phyloP scores from a whole-genome alignment of 163 green algal species.

The Volvox carteri region DNA sequence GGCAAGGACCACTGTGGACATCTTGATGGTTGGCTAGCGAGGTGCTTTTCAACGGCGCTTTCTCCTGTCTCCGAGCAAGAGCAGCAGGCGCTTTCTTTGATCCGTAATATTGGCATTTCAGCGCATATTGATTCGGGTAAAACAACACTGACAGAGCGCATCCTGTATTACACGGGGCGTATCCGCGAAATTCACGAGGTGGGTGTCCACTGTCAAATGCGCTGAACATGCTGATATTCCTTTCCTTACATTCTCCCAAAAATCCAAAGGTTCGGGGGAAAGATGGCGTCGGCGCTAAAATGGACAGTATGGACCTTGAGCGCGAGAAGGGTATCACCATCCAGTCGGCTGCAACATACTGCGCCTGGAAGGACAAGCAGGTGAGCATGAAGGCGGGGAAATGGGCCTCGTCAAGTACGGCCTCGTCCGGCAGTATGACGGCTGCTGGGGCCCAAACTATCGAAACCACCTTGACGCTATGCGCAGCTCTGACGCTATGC shows the following conservation, averaged over 20 bases:
- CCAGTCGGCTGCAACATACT: slow-evolving; percentile 95
- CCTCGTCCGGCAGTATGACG: too few relatives aligned
- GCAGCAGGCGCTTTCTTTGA: slow-evolving; percentile 62
- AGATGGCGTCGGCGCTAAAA: slow-evolving; percentile 98
- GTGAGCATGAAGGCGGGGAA: too few relatives aligned
- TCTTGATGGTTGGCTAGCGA: slow-evolving; percentile 21
- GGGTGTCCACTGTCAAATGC: not conserved
- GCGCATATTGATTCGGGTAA: slow-evolving; percentile 98
- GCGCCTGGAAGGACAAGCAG: slow-evolving; percentile 90
- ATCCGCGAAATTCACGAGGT: slow-evolving; percentile 99
- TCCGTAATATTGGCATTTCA: slow-evolving; percentile 98
- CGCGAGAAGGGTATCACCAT: slow-evolving; percentile 99
- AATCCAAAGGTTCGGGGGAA: slow-evolving; percentile 90
- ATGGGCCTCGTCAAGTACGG: too few relatives aligned
- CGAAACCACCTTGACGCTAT: too few relatives aligned
- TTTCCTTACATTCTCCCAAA: too few relatives aligned
- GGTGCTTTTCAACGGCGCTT: slow-evolving; percentile 29
- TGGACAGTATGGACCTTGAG: slow-evolving; percentile 99
- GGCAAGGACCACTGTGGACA: not conserved
- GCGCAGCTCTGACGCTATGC: too few relatives aligned
- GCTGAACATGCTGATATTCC: too few relatives aligned
- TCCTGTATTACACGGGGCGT: slow-evolving; percentile 98
- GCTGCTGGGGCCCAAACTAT: too few relatives aligned
- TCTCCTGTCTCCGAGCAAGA: slow-evolving; percentile 61
- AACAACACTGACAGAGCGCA: slow-evolving; percentile 98